Conservation (phyloP, 331 rosid genomes). For the Rhamnella rubrinervis region DNA sequence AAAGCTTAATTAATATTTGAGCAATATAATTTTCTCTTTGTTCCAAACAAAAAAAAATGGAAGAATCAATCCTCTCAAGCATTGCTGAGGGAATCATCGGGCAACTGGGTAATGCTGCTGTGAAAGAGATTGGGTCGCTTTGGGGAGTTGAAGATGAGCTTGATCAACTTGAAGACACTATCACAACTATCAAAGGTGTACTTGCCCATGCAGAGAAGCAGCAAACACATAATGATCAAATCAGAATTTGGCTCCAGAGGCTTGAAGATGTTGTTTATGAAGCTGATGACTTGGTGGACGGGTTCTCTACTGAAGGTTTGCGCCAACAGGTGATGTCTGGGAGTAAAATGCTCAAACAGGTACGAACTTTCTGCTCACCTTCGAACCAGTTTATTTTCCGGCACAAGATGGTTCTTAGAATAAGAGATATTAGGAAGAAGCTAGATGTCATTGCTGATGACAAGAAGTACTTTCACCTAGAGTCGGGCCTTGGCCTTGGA, state of each 20-base stretch:
- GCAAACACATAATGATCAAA: not conserved
- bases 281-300: slow-evolving; percentile 2
- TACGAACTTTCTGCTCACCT: not conserved
- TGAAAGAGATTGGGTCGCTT: slow-evolving; percentile 14
- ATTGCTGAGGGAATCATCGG: slow-evolving; percentile 5
- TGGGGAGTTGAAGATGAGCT: slow-evolving; percentile 22
- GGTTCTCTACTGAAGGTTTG: slow-evolving; percentile 8
- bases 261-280: slow-evolving; percentile 2
- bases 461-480: not conserved
- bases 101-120: not conserved
- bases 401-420: not conserved
- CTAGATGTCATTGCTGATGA: not conserved
- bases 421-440: not conserved
- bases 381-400: not conserved
- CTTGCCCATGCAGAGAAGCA: not conserved
- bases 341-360: not conserved
- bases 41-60: not conserved
- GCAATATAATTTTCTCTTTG: too few species aligned
- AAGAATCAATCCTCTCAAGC: not conserved
- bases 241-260: not conserved
- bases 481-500: not conserved
- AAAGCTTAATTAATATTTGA: too few species aligned
- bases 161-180: not conserved
- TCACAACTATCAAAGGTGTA: not conserved
- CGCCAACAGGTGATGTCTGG: not conserved